Evolutionary conservation across 2,329 filamentous ascomycete genomes (phyloP).

Genomic region (Teratosphaeria nubilosa): DNA sequence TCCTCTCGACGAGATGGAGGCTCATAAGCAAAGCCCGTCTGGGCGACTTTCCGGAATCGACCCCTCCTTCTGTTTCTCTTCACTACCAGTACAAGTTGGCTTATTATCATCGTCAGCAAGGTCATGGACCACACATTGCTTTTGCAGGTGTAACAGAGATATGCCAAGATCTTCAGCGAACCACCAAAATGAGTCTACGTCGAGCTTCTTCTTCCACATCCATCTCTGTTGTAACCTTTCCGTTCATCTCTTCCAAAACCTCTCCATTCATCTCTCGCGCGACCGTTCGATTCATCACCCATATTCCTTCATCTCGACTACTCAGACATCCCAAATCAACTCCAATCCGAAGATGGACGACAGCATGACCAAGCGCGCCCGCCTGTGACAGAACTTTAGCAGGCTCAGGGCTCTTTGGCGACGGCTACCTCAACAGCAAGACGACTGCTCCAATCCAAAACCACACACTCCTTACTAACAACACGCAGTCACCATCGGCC

Average conservation of each 20-base stretch:
- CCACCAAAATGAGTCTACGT: no score
- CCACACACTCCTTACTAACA: not conserved
- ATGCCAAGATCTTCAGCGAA: not conserved
- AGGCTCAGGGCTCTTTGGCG: conserved; percentile 1
- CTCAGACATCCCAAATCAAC: not conserved
- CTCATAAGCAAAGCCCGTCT: not conserved
- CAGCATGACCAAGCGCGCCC: not conserved
- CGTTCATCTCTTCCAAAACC: no score
- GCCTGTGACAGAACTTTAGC: not conserved
- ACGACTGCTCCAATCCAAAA: not conserved
- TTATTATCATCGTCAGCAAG: not conserved
- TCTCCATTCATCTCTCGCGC: no score
- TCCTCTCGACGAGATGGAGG: not conserved
- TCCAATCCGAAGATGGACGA: not conserved
- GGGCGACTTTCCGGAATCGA: not conserved
- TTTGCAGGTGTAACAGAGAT: not conserved
- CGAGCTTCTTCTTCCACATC: no score
- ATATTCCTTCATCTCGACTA: no score
- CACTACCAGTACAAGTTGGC: not conserved
- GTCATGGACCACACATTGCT: not conserved
- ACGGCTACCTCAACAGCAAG: conserved; percentile 1
- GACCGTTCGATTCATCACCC: no score
- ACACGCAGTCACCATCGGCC: conserved; percentile 1
- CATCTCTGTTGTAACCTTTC: no score
- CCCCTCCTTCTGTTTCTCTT: not conserved